Base-by-base conservation (phyloP, 371 early-diverging fungal genomes). In the Synchytrium microbalum region DNA sequence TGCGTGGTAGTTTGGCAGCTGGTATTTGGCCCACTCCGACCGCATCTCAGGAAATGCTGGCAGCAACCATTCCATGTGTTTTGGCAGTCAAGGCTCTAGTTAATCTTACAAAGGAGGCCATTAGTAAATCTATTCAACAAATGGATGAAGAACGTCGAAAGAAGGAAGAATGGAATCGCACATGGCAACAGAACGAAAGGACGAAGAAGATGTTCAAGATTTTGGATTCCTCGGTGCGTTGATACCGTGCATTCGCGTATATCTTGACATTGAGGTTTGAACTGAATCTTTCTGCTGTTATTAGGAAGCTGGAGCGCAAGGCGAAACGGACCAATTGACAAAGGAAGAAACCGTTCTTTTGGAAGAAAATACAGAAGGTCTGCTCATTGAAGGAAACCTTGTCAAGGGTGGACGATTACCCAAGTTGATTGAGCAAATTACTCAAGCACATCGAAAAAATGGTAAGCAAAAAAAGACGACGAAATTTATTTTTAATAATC, bases 51-150 rank as follows among this genome's bases (percentile, higher is more conserved):
- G 74, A 74, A 25, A 79, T 81, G 78, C 59, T 79, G 1, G 64
- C 72, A 26, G 59, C 71, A 1, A 70, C 78, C 2, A 61, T 71
- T 27, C 78, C 77, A 3, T 73, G 74, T 51, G 67, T 76, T 24
- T 3, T 70, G 1, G 73, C 77, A 0, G 76, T 79, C 24, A 75
- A 75, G 63, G 69, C 69, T 58, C 58, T 81, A 29, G 73, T 77
- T n/a, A 26, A 60, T 2, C 29, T 75, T 1, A 57, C 74, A 1
- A 72, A 72, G 33, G 71, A 72, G 52, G 28, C 64, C 0, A 59
- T 69, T 1, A 23, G 3, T 10, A 64, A 67, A 30, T 56, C 75
- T 2, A 68, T 74, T 2, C 31, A 30, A 3, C 25, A 38, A 3
- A 64, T 54, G 13, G 38, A 32, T 30, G 75, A 74, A 46, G 76